Evolutionary conservation across 192 early-diverging fungal species (phyloP), one percentile per base, ranked within the genome.

Genomic region (Coemansia sp.): DNA sequence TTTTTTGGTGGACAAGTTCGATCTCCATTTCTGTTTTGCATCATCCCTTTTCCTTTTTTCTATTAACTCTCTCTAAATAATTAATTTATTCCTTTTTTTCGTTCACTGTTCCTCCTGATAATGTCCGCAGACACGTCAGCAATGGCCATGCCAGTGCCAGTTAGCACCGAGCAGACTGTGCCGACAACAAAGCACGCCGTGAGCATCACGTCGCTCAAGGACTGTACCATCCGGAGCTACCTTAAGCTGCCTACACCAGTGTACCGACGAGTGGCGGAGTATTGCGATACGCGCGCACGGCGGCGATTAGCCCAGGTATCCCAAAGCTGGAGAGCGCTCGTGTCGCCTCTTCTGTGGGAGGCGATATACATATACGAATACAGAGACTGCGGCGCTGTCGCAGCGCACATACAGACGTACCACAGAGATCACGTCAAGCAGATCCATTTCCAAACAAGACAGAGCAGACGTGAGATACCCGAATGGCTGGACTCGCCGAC

Each of bases 401-500:
- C 75, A 1, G 48, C 61, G 21, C 75, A 78, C 45, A 55, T 78
- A 14, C 65, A 78, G 59, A 46, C 27, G 39, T 57, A 69, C 59
- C 52, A 78, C 66, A 52, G 69, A 17, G 61, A 78, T 21, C 62
- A 72, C 42, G 75, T 78, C 19, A 66, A 66, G 27, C 69, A 68
- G 38, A 60, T 78, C 12, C 65, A 71, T 19, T 55, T 78, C 8
- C 75, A 78, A 37, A 57, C 69, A 14, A 69, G 69, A 19, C 61
- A 61, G 37, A 64, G 62, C 18, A 51, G 69, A 11, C 69, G 75
- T 42, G 69, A 78, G 45, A 48, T 78, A 11, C 75, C 75, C 5
- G 49, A 46, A 18, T 78, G 75, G 75, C 62, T 78, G 58, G 75
- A 78, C 68, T 78, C 69, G 59, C 69, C 75, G 15, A 56, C 69